These are phyloP conservation scores for Pyrenochaeta sp. DNA, from an alignment of 2,329 filamentous ascomycete genomes.

Conservation along the genomic window DNA sequence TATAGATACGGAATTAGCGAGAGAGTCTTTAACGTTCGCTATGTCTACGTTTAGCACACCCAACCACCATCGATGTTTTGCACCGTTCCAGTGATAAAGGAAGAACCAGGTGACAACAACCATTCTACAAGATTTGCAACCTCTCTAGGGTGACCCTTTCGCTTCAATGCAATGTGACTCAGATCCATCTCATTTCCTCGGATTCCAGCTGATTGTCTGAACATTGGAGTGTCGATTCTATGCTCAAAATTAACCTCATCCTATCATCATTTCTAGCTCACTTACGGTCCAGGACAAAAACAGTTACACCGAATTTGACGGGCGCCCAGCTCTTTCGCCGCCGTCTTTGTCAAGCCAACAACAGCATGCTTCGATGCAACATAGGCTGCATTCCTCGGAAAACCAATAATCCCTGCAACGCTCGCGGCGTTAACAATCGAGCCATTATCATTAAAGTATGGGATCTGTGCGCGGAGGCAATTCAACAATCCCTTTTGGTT, in stretches of 20 bases:
- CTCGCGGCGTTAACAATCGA: constrained; percentile 57
- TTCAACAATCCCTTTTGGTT: constrained; percentile 51
- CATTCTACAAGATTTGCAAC: constrained; percentile 54
- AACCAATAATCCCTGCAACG: constrained; percentile 60
- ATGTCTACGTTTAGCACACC: neutral
- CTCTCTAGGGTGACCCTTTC: constrained; percentile 37
- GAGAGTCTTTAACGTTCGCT: too few species aligned
- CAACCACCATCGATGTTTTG: constrained; percentile 55
- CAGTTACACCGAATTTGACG: constrained; percentile 42
- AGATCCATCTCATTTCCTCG: constrained; percentile 9
- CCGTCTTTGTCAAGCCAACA: constrained; percentile 48
- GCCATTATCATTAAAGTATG: constrained; percentile 49
- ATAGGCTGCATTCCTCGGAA: constrained; percentile 43
- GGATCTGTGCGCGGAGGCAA: constrained; percentile 47
- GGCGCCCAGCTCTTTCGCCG: constrained; percentile 50
- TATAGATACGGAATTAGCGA: too few species aligned
- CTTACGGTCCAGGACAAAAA: constrained; percentile 26
- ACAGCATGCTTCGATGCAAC: constrained; percentile 50
- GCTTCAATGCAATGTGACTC: constrained; percentile 19
- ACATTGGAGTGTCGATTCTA: constrained; percentile 45
- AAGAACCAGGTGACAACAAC: constrained; percentile 54
- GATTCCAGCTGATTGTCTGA: constrained; percentile 25
- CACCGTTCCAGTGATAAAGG: constrained; percentile 56
- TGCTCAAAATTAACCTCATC: neutral
- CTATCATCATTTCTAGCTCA: constrained; percentile 7